phyloP scores from a whole-genome alignment of 1,284 basidiomycete genomes.

The Moniliophthora roreri region DNA sequence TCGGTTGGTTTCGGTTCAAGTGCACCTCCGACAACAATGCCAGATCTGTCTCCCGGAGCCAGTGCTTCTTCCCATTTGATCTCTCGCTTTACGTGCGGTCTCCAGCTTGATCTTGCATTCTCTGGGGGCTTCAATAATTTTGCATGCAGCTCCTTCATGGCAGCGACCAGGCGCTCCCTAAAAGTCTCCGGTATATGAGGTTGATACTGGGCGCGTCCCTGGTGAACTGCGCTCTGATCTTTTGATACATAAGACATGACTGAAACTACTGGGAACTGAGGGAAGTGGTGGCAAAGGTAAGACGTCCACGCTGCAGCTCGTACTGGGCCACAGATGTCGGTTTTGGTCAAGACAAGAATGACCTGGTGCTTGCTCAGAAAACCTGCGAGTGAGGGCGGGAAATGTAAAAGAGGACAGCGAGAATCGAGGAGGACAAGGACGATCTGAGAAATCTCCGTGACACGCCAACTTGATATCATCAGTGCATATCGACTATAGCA shows the following conservation, averaged over 20 bases:
- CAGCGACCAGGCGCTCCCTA: constrained; percentile 60
- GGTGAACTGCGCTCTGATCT: constrained; percentile 35
- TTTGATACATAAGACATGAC: constrained; percentile 74
- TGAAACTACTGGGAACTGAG: constrained; percentile 59
- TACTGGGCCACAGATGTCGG: constrained; percentile 67
- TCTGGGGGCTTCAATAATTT: constrained; percentile 73
- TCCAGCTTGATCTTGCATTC: constrained; percentile 60
- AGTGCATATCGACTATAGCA: constrained; percentile 7
- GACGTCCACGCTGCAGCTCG: constrained; percentile 66
- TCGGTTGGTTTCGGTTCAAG: constrained; percentile 24
- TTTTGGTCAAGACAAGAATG: constrained; percentile 84
- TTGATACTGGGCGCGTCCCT: constrained; percentile 54
- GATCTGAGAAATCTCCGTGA: constrained; percentile 83
- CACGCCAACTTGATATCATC: constrained; percentile 67
- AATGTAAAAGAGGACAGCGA: constrained; percentile 76
- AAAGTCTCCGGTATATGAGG: constrained; percentile 68
- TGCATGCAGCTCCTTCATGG: constrained; percentile 67
- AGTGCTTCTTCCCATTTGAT: constrained; percentile 74
- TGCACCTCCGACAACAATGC: constrained; percentile 40
- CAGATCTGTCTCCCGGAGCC: constrained; percentile 42
- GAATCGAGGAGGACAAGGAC: constrained; percentile 85
- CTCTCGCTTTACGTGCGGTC: constrained; percentile 56
- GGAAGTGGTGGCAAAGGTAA: constrained; percentile 61
- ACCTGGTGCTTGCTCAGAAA: constrained; percentile 56
- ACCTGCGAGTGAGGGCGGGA: constrained; percentile 54